phyloP scores from a whole-genome alignment of 768 basidiomycete genomes.

The Hericium erinaceus region DNA sequence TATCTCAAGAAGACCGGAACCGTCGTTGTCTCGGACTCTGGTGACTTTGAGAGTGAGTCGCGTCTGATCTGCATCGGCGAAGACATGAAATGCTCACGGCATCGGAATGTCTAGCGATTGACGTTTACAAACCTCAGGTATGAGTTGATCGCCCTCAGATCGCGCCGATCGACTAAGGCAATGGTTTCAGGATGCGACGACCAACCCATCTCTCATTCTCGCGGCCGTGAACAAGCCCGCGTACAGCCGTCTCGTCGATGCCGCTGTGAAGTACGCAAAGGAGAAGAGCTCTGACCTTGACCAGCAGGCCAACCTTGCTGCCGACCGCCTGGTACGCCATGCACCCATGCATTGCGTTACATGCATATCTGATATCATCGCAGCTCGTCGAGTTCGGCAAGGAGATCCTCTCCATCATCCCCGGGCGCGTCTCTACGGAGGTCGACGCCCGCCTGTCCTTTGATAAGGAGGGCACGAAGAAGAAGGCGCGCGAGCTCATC shows the following conservation, averaged over 20 bases:
- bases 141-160: constrained; percentile 8
- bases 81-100: constrained; percentile 1
- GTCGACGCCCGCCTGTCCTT: constrained; percentile 97
- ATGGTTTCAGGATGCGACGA: constrained; percentile 77
- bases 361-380: constrained; percentile 1
- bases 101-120: constrained; percentile 59
- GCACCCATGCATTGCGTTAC: neutral
- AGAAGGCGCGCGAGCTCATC: constrained; percentile 87
- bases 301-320: constrained; percentile 64
- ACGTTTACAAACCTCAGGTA: constrained; percentile 91
- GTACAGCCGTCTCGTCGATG: constrained; percentile 76
- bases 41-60: constrained; percentile 76
- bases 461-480: constrained; percentile 87
- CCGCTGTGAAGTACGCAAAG: constrained; percentile 68
- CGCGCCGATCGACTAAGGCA: neutral
- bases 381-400: constrained; percentile 97
- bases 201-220: constrained; percentile 93
- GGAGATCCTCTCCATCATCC: constrained; percentile 91
- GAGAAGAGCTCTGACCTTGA: constrained; percentile 73
- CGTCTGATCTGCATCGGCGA: neutral
- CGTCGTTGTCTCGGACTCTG: constrained; percentile 94
- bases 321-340: constrained; percentile 76
- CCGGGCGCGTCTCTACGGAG: constrained; percentile 97
- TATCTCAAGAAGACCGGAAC: constrained; percentile 87
- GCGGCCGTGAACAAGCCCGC: constrained; percentile 84